Percentiles rank a stretch among this genome's conserved stretches.
phyloP scores from a whole-genome alignment of 2,329 filamentous ascomycete species.

The Aspergillus uvarum region DNA sequence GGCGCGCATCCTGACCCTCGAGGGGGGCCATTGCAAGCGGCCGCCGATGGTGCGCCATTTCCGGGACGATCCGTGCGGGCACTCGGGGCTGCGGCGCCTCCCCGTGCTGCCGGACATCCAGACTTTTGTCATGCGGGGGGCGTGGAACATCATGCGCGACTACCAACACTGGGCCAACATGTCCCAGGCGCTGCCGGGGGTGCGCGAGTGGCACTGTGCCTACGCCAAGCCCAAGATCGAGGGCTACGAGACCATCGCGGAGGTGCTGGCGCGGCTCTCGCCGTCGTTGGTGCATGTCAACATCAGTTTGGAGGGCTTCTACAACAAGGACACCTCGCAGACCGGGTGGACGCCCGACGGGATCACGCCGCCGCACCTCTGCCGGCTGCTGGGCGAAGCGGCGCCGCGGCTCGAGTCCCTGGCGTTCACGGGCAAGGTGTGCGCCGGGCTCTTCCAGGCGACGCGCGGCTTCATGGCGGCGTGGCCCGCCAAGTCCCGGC shows the following conservation, averaged over 20 bases:
- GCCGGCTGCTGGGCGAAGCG: constrained; percentile 60
- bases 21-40: constrained; percentile 75
- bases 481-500: constrained; percentile 39
- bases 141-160: constrained; percentile 72
- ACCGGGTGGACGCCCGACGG: constrained; percentile 48
- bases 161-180: constrained; percentile 64
- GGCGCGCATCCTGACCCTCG: constrained; percentile 66
- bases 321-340: constrained; percentile 62
- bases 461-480: constrained; percentile 53
- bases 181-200: constrained; percentile 61
- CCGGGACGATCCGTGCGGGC: constrained; percentile 35
- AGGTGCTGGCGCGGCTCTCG: constrained; percentile 61
- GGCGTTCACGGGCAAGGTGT: constrained; percentile 70
- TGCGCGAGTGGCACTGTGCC: constrained; percentile 56
- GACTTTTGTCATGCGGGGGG: constrained; percentile 70
- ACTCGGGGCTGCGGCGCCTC: constrained; percentile 38
- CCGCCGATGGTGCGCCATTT: constrained; percentile 67
- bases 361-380: constrained; percentile 64
- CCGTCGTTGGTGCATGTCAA: constrained; percentile 61
- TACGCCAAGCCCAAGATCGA: constrained; percentile 72
- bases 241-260: constrained; percentile 68
- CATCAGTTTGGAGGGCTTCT: constrained; percentile 70
- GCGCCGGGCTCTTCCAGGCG: constrained; percentile 65
- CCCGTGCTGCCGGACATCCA: constrained; percentile 57
- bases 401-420: constrained; percentile 65